Percentiles rank a stretch among this genome's conserved stretches.
Evolutionary conservation across 306 rosid species (phyloP).

Genomic region (Vicia faba): DNA sequence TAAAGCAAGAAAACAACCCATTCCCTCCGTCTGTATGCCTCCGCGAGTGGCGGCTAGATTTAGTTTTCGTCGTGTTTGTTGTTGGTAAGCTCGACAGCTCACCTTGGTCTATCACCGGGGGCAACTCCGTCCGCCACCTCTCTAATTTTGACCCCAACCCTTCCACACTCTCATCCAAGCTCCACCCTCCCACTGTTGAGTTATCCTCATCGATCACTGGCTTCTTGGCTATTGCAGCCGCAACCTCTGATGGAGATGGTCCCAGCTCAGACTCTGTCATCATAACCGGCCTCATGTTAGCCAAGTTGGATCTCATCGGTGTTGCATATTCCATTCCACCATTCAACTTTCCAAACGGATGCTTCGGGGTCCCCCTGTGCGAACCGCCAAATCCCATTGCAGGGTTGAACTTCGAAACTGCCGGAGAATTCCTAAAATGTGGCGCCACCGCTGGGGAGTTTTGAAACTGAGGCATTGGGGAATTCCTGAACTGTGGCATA

Average conservation of each 20-base stretch:
- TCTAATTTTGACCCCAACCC: constrained; percentile 76
- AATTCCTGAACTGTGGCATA: constrained; percentile 8
- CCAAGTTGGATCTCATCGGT: constrained; percentile 58
- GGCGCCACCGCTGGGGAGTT: constrained; percentile 20
- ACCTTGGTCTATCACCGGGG: constrained; percentile 68
- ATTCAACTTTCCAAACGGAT: constrained; percentile 30
- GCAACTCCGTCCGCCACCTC: constrained; percentile 77
- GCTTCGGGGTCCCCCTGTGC: constrained; percentile 36
- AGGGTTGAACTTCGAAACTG: constrained; percentile 32
- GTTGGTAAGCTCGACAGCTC: constrained; percentile 49
- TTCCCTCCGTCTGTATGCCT: constrained; percentile 59
- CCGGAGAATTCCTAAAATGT: constrained; percentile 30
- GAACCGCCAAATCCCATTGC: constrained; percentile 27
- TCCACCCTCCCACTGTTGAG: constrained; percentile 67
- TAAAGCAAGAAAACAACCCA: constrained; percentile 76
- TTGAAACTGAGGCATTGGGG: constrained; percentile 29
- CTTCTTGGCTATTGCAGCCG: constrained; percentile 58
- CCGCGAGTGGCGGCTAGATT: constrained; percentile 35
- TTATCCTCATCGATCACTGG: constrained; percentile 50
- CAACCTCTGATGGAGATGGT: constrained; percentile 90
- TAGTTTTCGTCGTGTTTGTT: constrained; percentile 16
- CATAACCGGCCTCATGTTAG: constrained; percentile 24
- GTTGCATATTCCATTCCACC: constrained; percentile 50
- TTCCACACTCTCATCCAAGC: constrained; percentile 70
- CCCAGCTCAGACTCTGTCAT: constrained; percentile 84